These are phyloP conservation scores for Starmerella floricola DNA, from an alignment of 805 yeast genomes.

Conservation along the genomic window DNA sequence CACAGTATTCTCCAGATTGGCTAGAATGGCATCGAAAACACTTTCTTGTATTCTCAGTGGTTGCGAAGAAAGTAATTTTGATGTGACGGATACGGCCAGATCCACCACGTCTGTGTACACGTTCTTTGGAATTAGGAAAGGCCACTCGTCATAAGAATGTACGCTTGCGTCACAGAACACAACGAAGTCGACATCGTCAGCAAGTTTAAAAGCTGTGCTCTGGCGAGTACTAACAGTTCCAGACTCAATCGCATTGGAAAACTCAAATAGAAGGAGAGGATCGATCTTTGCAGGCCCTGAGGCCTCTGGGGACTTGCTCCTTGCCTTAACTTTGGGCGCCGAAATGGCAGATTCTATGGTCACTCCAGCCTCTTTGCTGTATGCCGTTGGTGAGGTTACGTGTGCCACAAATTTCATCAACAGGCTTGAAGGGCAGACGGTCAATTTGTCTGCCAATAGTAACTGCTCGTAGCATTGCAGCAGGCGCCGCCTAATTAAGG, in stretches of 20 bases:
- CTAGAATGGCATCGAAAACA: conserved; percentile 65
- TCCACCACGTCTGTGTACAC: conserved; percentile 40
- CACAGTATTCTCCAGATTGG: conserved; percentile 34
- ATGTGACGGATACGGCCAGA: conserved; percentile 63
- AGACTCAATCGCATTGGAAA: background rate
- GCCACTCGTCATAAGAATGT: background rate
- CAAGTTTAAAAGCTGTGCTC: background rate
- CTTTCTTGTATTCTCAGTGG: conserved; percentile 75
- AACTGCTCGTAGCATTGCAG: conserved; percentile 21
- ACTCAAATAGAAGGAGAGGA: background rate
- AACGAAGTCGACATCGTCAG: conserved; percentile 9
- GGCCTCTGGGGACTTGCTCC: background rate
- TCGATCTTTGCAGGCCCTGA: background rate
- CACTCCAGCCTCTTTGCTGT: conserved; percentile 13
- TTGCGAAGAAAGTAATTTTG: conserved; percentile 55
- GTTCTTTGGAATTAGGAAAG: conserved; percentile 1
- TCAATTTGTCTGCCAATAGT: conserved; percentile 13
- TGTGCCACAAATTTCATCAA: conserved; percentile 29
- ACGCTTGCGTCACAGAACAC: background rate
- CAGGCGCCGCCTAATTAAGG: conserved; percentile 21
- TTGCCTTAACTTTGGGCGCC: background rate
- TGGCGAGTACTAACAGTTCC: background rate
- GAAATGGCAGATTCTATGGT: conserved; percentile 13
- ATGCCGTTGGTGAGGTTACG: conserved; percentile 7
- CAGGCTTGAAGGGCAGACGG: conserved; percentile 31